Evolutionary conservation across 306 rosid genomes (phyloP).

Genomic region (Medicago lupulina): DNA sequence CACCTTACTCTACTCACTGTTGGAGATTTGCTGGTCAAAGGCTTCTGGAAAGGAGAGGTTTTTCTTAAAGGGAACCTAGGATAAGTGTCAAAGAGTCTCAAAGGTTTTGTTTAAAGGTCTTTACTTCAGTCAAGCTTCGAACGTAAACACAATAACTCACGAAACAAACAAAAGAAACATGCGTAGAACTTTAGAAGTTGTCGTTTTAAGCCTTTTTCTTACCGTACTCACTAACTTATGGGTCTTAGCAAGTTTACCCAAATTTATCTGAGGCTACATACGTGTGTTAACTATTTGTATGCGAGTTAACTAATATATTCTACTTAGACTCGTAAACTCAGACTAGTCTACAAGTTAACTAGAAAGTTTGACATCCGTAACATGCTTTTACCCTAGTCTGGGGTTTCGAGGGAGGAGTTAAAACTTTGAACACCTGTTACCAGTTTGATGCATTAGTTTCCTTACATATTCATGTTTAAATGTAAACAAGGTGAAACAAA

Average conservation of each 20-base stretch:
- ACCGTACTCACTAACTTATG: neutral
- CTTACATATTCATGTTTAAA: no score
- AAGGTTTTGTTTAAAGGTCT: neutral
- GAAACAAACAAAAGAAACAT: neutral
- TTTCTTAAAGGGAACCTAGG: neutral
- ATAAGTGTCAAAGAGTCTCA: neutral
- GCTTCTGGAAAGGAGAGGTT: neutral
- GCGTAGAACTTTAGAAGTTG: neutral
- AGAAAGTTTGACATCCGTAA: neutral
- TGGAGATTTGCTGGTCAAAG: no score
- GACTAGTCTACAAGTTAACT: neutral
- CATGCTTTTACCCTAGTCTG: constrained; percentile 14
- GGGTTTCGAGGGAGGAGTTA: constrained; percentile 28
- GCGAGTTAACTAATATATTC: neutral
- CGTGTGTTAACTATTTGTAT: neutral
- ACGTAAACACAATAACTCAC: neutral
- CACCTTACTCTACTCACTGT: no score
- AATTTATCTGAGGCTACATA: neutral
- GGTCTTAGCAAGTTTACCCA: neutral
- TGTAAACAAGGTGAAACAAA: no score
- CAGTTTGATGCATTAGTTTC: neutral
- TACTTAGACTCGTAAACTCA: neutral
- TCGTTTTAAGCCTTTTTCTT: neutral
- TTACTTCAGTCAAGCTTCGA: neutral
- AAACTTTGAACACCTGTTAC: neutral